Percentiles rank a stretch among this genome's conserved stretches.
These are phyloP conservation scores for Malus hybrid DNA, from an alignment of 331 rosid genomes.

Conservation along the genomic window DNA sequence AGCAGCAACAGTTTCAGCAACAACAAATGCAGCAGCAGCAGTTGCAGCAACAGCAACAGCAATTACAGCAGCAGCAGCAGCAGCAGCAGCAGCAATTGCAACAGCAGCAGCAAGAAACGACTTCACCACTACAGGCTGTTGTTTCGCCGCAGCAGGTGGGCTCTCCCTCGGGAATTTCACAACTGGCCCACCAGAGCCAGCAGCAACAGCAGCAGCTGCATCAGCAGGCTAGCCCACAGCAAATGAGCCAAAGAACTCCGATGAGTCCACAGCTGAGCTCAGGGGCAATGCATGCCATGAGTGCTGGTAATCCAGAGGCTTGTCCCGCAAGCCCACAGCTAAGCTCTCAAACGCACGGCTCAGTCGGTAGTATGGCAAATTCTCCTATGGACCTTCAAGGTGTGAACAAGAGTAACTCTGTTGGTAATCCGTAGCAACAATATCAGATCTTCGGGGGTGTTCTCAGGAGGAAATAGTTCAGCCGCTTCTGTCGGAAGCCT, in stretches of 20 bases:
- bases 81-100: slow-evolving; percentile 33
- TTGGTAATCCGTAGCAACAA: slow-evolving; percentile 40
- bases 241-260: slow-evolving; percentile 85
- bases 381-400: slow-evolving; percentile 95
- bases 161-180: slow-evolving; percentile 86
- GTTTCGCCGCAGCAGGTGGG: slow-evolving; percentile 87
- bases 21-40: slow-evolving; percentile 30
- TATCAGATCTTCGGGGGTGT: not conserved
- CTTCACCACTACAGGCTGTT: slow-evolving; percentile 68
- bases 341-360: slow-evolving; percentile 90
- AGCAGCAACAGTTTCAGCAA: slow-evolving; percentile 17
- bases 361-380: slow-evolving; percentile 67
- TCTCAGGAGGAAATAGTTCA: not conserved
- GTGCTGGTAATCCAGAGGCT: slow-evolving; percentile 83
- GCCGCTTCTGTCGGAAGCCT: not conserved
- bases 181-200: slow-evolving; percentile 50
- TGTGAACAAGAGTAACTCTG: slow-evolving; percentile 74
- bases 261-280: slow-evolving; percentile 97
- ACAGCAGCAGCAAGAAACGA: slow-evolving; percentile 60
- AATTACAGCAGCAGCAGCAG: slow-evolving; percentile 21
- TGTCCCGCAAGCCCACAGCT: slow-evolving; percentile 97
- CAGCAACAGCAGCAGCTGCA: slow-evolving; percentile 22
- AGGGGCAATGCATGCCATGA: slow-evolving; percentile 75
- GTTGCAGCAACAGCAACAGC: slow-evolving; percentile 31
- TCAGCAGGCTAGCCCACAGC: slow-evolving; percentile 66